Base-by-base conservation (phyloP, 495 filamentous ascomycete species). In the Tuber magnatum region DNA sequence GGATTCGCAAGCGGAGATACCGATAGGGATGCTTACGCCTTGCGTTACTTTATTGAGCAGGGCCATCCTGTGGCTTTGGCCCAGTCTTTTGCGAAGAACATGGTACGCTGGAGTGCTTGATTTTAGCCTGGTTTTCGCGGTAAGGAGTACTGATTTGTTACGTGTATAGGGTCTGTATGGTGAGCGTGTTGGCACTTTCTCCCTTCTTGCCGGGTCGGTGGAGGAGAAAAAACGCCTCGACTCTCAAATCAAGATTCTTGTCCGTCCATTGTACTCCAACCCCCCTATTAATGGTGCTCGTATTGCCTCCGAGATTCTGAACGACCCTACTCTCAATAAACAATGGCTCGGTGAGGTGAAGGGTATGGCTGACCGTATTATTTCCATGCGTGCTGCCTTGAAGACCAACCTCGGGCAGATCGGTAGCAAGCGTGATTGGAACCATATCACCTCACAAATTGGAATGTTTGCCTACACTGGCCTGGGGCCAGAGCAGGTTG, bases 391-490 rank as follows among this genome's bases (percentile, higher is more conserved):
- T 76, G 90, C 92, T 70, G 87, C 96, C 51, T 90, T 99, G 79
- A 94, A 95, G 87, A 88, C 91, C 82, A 95, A 97, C 86, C 90
- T 99, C 65, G 93, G 97, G 89, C 90, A 92, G 84, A 89, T 96
- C 75, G 95, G 94, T 80, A 94, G 91, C 86, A 93, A 93, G 88
- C 94, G 95, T 85, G 92, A 97, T 86, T 99, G 95, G 95, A 91
- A 90, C 85, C 95, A 99, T 87, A 99, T 99, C 86, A 99, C 95
- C 73, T 93, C 88, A 84, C 94, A 94, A 88, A 99, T 99, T 79
- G 95, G 95, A 86, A 99, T 99, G 95, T 99, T 99, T 83, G 94
- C 94, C 80, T 99, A 95, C 87, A 99, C 95, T 44, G 95, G 95
- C 71, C 86, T 99, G 83, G 94, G 88, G 80, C 90, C 94, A 77